Conservation (phyloP, 208 protist genomes). For the Leishmania mexicana region DNA sequence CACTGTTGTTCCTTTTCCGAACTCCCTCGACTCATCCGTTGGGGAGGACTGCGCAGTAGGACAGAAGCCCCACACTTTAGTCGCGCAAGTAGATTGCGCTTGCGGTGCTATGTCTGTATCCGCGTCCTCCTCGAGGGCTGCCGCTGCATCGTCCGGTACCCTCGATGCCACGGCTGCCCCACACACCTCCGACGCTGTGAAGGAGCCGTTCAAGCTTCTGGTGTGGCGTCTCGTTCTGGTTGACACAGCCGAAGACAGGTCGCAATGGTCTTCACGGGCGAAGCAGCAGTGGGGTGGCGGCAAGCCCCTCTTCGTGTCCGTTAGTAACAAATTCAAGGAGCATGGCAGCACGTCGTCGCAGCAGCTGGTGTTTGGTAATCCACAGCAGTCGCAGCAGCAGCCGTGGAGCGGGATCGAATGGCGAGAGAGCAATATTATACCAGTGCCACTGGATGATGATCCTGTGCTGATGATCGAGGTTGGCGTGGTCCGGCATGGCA, state of each 20-base stretch:
- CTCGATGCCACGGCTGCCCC: background rate
- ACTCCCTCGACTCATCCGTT: background rate
- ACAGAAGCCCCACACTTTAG: background rate
- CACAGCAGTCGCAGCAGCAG: constrained; percentile 43
- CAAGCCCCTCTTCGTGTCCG: constrained; percentile 55
- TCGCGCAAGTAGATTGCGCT: background rate
- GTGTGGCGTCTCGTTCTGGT: constrained; percentile 74
- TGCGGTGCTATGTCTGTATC: constrained; percentile 1
- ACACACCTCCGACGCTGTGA: background rate
- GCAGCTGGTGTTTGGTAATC: constrained; percentile 43
- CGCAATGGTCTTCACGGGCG: constrained; percentile 62
- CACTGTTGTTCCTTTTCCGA: background rate
- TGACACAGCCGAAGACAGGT: constrained; percentile 81
- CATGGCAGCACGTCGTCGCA: constrained; percentile 54
- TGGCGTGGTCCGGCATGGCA: constrained; percentile 25
- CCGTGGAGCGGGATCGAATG: constrained; percentile 54
- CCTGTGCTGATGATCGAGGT: constrained; percentile 82
- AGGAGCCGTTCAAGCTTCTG: constrained; percentile 52
- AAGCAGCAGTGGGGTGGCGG: constrained; percentile 76
- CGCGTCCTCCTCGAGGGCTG: constrained; percentile 10
- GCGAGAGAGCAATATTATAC: constrained; percentile 39
- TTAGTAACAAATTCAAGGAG: constrained; percentile 54
- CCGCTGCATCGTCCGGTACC: background rate
- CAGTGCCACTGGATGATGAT: constrained; percentile 59
- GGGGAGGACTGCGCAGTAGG: background rate